These are phyloP conservation scores for Colletotrichum gloeosporioides DNA, from an alignment of 2,329 filamentous ascomycete genomes.

Conservation along the genomic window DNA sequence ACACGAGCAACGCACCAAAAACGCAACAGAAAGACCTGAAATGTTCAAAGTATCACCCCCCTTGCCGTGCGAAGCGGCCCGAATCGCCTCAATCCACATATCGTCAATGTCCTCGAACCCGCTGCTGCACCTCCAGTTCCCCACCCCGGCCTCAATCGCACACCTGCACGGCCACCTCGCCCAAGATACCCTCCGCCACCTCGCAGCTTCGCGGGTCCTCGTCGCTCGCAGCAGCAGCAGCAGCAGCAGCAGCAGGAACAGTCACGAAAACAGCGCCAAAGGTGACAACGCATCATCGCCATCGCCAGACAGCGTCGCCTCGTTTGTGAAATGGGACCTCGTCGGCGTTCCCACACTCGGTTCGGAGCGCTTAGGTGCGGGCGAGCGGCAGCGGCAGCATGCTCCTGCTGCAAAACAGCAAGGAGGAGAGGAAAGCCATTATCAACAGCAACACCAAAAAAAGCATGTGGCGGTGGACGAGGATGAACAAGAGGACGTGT, in stretches of 20 bases:
- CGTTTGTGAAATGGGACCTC: slow-evolving; percentile 22
- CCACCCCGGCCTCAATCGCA: slow-evolving; percentile 32
- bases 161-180: slow-evolving; percentile 35
- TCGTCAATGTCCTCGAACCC: slow-evolving; percentile 43
- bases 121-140: slow-evolving; percentile 45
- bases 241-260: neutral
- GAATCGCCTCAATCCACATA: slow-evolving; percentile 38
- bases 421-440: neutral
- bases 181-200: slow-evolving; percentile 33
- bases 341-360: neutral
- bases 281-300: neutral
- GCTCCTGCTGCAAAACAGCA: neutral
- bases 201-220: slow-evolving; percentile 33
- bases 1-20: neutral
- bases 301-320: neutral
- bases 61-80: slow-evolving; percentile 18
- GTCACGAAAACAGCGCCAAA: neutral
- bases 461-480: slow-evolving; percentile 11
- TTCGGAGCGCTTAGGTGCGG: slow-evolving; percentile 2
- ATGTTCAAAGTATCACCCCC: neutral
- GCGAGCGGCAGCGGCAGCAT: neutral
- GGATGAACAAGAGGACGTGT: slow-evolving; percentile 27
- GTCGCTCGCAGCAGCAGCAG: slow-evolving; percentile 29
- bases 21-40: neutral
- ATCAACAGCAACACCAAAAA: neutral